phyloP scores from a whole-genome alignment of 768 basidiomycete genomes.

The Trametes elegans region DNA sequence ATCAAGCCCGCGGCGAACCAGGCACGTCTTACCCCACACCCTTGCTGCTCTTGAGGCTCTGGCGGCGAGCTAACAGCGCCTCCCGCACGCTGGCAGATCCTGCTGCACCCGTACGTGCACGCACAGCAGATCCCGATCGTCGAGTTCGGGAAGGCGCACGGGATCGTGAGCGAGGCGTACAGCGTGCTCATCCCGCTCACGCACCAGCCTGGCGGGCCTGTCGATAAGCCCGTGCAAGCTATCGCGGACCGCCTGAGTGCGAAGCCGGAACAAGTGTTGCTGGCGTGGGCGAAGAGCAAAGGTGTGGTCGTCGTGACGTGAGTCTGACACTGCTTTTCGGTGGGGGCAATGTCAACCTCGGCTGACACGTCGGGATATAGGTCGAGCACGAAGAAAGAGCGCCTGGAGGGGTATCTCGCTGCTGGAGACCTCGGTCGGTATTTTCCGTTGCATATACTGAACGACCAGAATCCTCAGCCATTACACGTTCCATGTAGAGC shows the following conservation, averaged over 20 bases:
- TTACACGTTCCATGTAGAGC: constrained; percentile 32
- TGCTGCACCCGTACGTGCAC: constrained; percentile 70
- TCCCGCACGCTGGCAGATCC: constrained; percentile 43
- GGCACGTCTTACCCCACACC: constrained; percentile 35
- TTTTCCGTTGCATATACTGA: neutral
- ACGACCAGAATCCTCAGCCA: neutral
- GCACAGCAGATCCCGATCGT: constrained; percentile 51
- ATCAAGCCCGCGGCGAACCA: constrained; percentile 69
- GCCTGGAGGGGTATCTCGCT: constrained; percentile 64
- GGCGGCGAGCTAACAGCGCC: neutral
- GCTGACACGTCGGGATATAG: constrained; percentile 30
- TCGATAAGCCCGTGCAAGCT: constrained; percentile 54
- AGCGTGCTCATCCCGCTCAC: constrained; percentile 66
- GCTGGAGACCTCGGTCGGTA: constrained; percentile 63
- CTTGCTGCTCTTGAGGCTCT: neutral
- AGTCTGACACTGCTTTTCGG: constrained; percentile 19
- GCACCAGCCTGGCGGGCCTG: constrained; percentile 54
- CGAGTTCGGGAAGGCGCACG: constrained; percentile 53
- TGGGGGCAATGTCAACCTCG: neutral
- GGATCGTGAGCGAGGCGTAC: constrained; percentile 72
- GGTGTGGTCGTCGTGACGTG: constrained; percentile 66
- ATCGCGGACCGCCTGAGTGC: constrained; percentile 52
- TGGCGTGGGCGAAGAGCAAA: constrained; percentile 73
- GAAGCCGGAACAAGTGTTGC: constrained; percentile 62
- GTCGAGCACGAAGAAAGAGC: constrained; percentile 61